Evolutionary conservation across 2,329 filamentous ascomycete genomes (phyloP).

Genomic region (Nectriaceae sp.): DNA sequence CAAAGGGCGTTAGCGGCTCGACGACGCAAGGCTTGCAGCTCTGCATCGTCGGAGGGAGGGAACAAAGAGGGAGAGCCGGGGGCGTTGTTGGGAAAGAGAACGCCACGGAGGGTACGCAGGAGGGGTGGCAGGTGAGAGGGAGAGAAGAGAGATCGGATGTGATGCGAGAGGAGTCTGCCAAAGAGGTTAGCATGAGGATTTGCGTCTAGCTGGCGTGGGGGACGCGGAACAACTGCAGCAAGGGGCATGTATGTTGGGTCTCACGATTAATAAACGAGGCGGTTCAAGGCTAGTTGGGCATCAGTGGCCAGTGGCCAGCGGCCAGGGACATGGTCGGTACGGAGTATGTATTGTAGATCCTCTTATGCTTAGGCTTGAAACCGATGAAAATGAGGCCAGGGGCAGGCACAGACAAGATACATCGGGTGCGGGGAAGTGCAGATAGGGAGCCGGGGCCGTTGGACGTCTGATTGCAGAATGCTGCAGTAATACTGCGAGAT

Average conservation of each 20-base stretch:
- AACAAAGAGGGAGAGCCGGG: constrained; percentile 64
- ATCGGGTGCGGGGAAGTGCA: constrained; percentile 26
- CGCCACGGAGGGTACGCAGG: constrained; percentile 70
- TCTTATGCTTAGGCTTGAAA: constrained; percentile 9
- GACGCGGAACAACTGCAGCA: constrained; percentile 18
- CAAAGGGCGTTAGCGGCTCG: constrained; percentile 65
- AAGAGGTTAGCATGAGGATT: constrained; percentile 27
- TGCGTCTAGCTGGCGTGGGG: constrained; percentile 16
- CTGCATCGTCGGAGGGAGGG: constrained; percentile 61
- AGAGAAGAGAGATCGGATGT: constrained; percentile 60
- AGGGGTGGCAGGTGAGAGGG: constrained; percentile 65
- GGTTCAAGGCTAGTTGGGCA: constrained; percentile 20
- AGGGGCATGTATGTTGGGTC: constrained; percentile 11
- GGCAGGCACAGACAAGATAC: constrained; percentile 11
- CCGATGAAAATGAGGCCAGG: constrained; percentile 8
- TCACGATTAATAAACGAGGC: constrained; percentile 22
- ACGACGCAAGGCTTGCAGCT: constrained; percentile 62
- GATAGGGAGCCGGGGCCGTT: constrained; percentile 9
- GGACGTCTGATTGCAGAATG: constrained; percentile 7
- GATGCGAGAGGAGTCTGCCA: constrained; percentile 59
- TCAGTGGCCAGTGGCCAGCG: constrained; percentile 12
- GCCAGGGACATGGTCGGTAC: constrained; percentile 10
- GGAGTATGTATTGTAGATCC: constrained; percentile 27
- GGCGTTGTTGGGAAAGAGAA: constrained; percentile 84
- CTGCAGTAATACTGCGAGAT: constrained; percentile 24